Evolutionary conservation across 2,329 filamentous ascomycete genomes (phyloP).

Genomic region (Pleoardoris graminearum): DNA sequence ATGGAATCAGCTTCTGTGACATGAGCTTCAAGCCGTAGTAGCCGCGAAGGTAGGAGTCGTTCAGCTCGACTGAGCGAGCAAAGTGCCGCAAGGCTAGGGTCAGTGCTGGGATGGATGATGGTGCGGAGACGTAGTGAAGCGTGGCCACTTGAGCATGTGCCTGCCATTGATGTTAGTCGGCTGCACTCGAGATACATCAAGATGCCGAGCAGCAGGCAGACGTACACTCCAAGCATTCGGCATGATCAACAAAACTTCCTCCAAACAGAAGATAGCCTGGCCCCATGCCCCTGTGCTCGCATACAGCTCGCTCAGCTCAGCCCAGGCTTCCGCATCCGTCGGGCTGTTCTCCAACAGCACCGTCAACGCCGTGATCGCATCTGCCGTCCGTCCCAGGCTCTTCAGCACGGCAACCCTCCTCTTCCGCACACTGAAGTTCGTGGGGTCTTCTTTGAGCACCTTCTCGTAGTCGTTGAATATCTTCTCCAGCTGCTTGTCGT

Average conservation of each 20-base stretch:
- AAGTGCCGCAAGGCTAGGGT: conserved; percentile 81
- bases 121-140: conserved; percentile 70
- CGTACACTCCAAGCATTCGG: conserved; percentile 96
- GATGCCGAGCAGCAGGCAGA: not conserved
- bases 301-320: conserved; percentile 88
- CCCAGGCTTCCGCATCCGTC: conserved; percentile 91
- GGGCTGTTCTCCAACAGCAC: conserved; percentile 80
- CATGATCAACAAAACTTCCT: conserved; percentile 83
- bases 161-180: conserved; percentile 49
- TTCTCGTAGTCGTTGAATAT: conserved; percentile 79
- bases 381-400: conserved; percentile 68
- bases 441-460: conserved; percentile 71
- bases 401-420: conserved; percentile 78
- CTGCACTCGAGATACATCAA: no score
- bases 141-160: conserved; percentile 88
- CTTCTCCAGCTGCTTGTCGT: conserved; percentile 65
- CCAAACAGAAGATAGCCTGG: conserved; percentile 84
- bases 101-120: conserved; percentile 51
- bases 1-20: conserved; percentile 41
- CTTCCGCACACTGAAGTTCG: conserved; percentile 85
- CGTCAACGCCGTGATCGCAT: conserved; percentile 75
- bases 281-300: conserved; percentile 74
- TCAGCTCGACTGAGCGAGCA: conserved; percentile 88
- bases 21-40: conserved; percentile 90
- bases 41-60: conserved; percentile 87